Evolutionary conservation across 352 stramenopile species (phyloP).

Genomic region (Pythium brachiatum): DNA sequence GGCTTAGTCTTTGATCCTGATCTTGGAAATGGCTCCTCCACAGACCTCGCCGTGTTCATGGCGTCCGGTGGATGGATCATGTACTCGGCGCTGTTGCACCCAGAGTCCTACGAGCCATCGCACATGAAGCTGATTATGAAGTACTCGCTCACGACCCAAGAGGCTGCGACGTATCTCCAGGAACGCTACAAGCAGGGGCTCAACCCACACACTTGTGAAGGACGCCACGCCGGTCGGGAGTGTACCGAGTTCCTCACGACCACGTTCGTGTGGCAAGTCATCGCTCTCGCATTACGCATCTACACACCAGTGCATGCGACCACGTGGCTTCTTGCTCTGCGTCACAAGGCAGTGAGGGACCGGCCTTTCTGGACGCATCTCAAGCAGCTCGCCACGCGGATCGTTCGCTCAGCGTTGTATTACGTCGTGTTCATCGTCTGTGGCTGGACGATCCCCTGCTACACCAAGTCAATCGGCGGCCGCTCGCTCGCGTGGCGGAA

Average conservation of each 20-base stretch:
- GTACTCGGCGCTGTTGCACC: constrained; percentile 57
- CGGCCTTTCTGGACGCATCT: constrained; percentile 32
- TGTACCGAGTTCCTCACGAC: constrained; percentile 45
- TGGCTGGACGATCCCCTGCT: constrained; percentile 48
- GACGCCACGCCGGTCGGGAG: constrained; percentile 37
- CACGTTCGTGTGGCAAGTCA: constrained; percentile 38
- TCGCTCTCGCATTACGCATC: constrained; percentile 39
- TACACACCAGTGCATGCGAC: constrained; percentile 59
- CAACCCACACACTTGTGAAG: constrained; percentile 48
- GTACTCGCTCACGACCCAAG: constrained; percentile 45
- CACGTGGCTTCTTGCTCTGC: constrained; percentile 46
- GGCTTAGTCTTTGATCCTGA: background rate
- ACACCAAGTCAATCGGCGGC: constrained; percentile 37
- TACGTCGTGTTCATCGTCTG: constrained; percentile 51
- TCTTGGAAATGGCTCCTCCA: background rate
- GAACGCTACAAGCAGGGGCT: constrained; percentile 36
- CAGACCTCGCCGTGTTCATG: constrained; percentile 57
- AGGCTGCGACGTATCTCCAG: constrained; percentile 35
- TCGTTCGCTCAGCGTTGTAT: constrained; percentile 51
- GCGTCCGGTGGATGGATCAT: constrained; percentile 55
- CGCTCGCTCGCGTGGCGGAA: constrained; percentile 46
- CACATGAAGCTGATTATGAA: constrained; percentile 62
- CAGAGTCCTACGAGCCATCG: constrained; percentile 50
- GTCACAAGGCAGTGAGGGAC: constrained; percentile 35
- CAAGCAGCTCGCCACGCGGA: constrained; percentile 30